These are phyloP conservation scores for Fusarium newnesense DNA, from an alignment of 2,329 filamentous ascomycete species.

Conservation along the genomic window DNA sequence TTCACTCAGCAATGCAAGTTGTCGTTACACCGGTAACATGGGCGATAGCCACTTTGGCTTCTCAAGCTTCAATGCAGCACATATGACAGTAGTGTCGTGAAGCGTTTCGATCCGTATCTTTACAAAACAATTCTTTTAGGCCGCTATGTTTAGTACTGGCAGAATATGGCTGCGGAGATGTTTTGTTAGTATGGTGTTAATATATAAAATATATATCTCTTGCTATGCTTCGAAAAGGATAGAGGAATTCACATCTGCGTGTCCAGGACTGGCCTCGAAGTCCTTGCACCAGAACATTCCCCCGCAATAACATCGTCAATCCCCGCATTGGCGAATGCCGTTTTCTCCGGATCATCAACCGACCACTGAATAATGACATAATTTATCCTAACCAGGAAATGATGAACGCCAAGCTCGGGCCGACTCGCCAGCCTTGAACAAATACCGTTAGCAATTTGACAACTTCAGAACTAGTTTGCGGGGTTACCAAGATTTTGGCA, in stretches of 20 bases:
- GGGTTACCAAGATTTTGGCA: neutral
- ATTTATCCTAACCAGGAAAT: neutral
- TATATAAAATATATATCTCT: fast-evolving
- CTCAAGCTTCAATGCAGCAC: fast-evolving
- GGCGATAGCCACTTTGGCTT: fast-evolving
- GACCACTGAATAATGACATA: neutral
- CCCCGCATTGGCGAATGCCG: neutral
- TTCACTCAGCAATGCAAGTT: fast-evolving
- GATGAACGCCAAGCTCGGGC: neutral
- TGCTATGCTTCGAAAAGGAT: fast-evolving
- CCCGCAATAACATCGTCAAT: neutral
- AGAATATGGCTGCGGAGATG: too few relatives aligned
- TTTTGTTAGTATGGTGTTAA: too few relatives aligned
- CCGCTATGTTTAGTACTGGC: too few relatives aligned
- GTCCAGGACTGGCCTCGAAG: too few relatives aligned
- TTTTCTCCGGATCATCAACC: neutral
- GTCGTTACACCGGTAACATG: fast-evolving
- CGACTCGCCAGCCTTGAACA: neutral
- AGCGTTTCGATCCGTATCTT: too few relatives aligned
- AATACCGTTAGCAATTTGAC: neutral
- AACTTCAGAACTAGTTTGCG: neutral
- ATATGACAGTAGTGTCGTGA: fast-evolving
- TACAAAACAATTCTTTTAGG: too few relatives aligned
- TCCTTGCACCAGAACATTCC: neutral
- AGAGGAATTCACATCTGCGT: neutral